Percentiles rank a stretch among this genome's conserved stretches.
Evolutionary conservation across 2,329 filamentous ascomycete genomes (phyloP).

Genomic region (Neophaeococcomyces aloes): DNA sequence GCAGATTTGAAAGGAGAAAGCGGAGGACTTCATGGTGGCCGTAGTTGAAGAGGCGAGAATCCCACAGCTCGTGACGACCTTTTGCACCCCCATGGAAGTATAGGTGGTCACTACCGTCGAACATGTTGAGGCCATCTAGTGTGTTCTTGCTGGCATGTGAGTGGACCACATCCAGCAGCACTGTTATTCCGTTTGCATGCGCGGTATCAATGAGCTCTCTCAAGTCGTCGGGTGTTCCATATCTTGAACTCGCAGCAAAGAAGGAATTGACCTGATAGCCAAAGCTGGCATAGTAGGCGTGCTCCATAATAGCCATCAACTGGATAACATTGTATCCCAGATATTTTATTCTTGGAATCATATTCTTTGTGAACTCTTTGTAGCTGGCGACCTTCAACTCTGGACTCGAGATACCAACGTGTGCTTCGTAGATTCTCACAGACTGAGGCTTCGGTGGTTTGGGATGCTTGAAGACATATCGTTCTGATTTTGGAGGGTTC

Average conservation of each 20-base stretch:
- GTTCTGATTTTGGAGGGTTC: constrained; percentile 72
- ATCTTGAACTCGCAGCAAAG: constrained; percentile 93
- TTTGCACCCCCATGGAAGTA: constrained; percentile 87
- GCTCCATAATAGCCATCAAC: constrained; percentile 98
- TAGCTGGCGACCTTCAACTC: constrained; percentile 84
- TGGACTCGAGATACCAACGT: constrained; percentile 91
- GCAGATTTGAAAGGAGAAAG: constrained; percentile 89
- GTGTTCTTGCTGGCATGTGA: constrained; percentile 98
- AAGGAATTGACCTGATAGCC: constrained; percentile 99
- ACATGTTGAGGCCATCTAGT: constrained; percentile 86
- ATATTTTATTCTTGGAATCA: constrained; percentile 79
- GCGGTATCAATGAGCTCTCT: constrained; percentile 96
- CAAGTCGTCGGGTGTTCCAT: constrained; percentile 83
- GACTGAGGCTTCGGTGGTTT: constrained; percentile 75
- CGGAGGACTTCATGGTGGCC: constrained; percentile 85
- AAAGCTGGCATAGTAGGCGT: constrained; percentile 98
- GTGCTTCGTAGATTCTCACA: constrained; percentile 93
- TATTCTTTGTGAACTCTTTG: constrained; percentile 90
- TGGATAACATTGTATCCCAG: constrained; percentile 97
- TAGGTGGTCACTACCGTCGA: constrained; percentile 86
- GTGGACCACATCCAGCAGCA: constrained; percentile 91
- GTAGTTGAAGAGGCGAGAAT: constrained; percentile 95
- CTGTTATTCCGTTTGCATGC: constrained; percentile 78
- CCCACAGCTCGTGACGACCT: constrained; percentile 87
- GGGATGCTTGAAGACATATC: constrained; percentile 73